Conservation (phyloP, 352 stramenopile genomes). For the Phytopythium oedochilum region DNA sequence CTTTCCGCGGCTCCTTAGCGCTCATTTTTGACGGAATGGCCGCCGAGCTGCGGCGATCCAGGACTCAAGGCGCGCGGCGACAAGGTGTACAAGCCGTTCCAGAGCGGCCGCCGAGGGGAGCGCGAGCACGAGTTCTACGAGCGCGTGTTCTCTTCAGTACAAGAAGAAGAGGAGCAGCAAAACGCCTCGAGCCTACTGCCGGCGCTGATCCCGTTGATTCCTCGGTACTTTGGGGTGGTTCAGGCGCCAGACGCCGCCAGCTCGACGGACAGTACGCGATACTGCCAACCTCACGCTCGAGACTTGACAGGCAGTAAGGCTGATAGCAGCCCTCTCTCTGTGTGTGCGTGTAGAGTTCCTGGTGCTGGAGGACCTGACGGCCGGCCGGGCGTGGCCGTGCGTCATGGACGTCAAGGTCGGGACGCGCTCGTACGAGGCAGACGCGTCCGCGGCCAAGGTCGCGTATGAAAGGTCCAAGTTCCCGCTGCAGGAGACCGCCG, state of each 20-base stretch:
- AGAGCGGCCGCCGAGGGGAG: constrained; percentile 72
- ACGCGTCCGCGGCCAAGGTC: constrained; percentile 87
- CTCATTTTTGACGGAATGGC: no score
- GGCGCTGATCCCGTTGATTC: constrained; percentile 42
- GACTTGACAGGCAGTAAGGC: no score
- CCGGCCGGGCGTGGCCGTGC: constrained; percentile 75
- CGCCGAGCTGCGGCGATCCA: no score
- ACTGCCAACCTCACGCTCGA: no score
- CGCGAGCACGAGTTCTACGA: constrained; percentile 79
- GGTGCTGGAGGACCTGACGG: constrained; percentile 88
- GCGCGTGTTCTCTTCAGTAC: constrained; percentile 29
- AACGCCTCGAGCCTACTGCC: constrained; percentile 16
- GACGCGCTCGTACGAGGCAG: constrained; percentile 91
- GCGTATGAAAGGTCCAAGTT: constrained; percentile 91
- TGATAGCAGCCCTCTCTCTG: no score
- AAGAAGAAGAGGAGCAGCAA: not conserved
- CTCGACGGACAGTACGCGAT: not conserved
- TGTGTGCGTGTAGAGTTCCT: constrained; percentile 85
- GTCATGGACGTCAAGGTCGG: constrained; percentile 98
- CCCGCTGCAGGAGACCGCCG: constrained; percentile 85
- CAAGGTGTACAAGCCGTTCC: constrained; percentile 83
- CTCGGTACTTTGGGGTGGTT: constrained; percentile 57
- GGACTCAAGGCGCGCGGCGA: constrained; percentile 60
- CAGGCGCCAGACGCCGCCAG: constrained; percentile 18
- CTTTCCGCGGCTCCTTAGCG: no score